Percentiles rank a stretch among this genome's conserved stretches.
These are phyloP conservation scores for Ambrosiella beaveri DNA, from an alignment of 2,329 filamentous ascomycete genomes.

Conservation along the genomic window DNA sequence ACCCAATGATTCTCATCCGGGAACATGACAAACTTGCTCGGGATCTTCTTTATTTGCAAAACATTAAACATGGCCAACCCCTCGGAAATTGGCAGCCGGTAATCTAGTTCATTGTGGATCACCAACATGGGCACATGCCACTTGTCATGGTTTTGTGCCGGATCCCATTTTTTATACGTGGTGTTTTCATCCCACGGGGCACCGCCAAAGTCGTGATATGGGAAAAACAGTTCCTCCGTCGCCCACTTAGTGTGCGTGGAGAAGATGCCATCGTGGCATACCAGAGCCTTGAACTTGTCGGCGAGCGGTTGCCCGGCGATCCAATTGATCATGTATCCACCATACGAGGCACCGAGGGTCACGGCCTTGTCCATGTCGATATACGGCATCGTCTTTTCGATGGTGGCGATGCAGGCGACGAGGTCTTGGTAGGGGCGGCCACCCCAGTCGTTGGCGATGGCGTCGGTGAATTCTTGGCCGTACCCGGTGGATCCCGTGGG, in stretches of 20 bases:
- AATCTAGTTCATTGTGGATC: conserved; percentile 83
- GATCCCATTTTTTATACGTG: conserved; percentile 54
- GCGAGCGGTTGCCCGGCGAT: conserved; percentile 75
- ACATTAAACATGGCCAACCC: conserved; percentile 76
- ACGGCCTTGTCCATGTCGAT: conserved; percentile 55
- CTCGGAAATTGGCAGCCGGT: conserved; percentile 70
- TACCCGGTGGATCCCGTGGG: conserved; percentile 72
- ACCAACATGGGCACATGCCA: conserved; percentile 75
- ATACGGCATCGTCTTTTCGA: conserved; percentile 46
- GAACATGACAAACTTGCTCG: conserved; percentile 65
- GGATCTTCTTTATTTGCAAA: conserved; percentile 55
- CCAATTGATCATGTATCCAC: conserved; percentile 74
- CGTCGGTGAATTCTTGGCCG: conserved; percentile 59
- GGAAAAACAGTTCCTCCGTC: conserved; percentile 55
- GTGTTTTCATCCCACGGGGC: conserved; percentile 43
- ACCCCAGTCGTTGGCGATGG: conserved; percentile 68
- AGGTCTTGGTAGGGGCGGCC: conserved; percentile 71
- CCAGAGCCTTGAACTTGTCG: conserved; percentile 70
- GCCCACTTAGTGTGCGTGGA: conserved; percentile 48
- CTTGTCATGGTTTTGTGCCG: conserved; percentile 41
- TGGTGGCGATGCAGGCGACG: conserved; percentile 58
- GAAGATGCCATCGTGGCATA: conserved; percentile 78
- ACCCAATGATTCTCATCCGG: conserved; percentile 69
- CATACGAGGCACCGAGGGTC: conserved; percentile 57
- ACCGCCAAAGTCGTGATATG: conserved; percentile 49